Base-by-base conservation (phyloP, 495 filamentous ascomycete genomes). In the Cetradonia linearis region DNA sequence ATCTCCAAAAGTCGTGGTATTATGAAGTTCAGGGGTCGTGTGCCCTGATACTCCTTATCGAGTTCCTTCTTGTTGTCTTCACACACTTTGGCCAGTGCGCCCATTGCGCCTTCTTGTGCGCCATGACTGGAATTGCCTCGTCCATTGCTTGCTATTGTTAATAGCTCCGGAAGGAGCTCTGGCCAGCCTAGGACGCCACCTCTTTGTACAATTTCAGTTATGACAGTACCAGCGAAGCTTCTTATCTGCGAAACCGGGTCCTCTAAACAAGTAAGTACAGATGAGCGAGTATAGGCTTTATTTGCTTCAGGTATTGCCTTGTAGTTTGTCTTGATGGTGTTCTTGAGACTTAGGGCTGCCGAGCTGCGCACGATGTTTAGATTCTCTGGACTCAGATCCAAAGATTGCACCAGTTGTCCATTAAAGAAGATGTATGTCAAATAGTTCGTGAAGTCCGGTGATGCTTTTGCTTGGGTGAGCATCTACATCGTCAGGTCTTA, bases 381-480 rank as follows among this genome's bases (percentile, higher is more conserved):
- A 70, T 86, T 75, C 30, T 75, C 67, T 47, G 69, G 44, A 64
- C 75, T 70, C 66, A 86, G 80, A 28, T 76, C 76, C 52, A 91
- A 67, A 2, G 74, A 76, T 13, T 78, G 65, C 18, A 86, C 83
- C 37, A 79, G 73, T 59, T 83, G 77, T 59, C 81, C 71, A 56
- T 83, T 89, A 53, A 86, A 88, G 70, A 94, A 87, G 23, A 99
- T 80, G 69, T 90, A 96, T 54, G 89, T 86, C 52, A 99, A 82
- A 70, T 99, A 99, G 72, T 96, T 96, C 73, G 92, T 88, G 77
- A 96, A 89, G 71, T 96, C 92, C 10, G 92, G 92, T 18, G 85
- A 94, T 16, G 82, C 75, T 70, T 91, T 92, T 38, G 94, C 93
- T 77, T 94, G 87, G 57, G 83, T 78, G 66, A 99, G 88, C 90